Evolutionary conservation across 2,329 filamentous ascomycete genomes (phyloP), one percentile per base, ranked within the genome.

Genomic region (Balansia obtecta): DNA sequence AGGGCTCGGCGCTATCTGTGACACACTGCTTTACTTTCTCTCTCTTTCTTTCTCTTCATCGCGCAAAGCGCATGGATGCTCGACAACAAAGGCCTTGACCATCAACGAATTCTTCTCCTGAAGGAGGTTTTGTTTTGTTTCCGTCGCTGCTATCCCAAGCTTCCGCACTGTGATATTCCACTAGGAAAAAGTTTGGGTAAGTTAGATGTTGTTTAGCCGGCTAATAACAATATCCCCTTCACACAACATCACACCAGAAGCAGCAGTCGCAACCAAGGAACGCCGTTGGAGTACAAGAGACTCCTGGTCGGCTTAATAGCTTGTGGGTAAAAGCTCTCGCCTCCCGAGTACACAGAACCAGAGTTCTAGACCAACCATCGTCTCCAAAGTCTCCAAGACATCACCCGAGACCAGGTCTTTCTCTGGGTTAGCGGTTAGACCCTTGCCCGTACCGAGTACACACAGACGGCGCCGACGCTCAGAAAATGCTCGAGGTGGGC

Each of bases 391-490:
- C n/a, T n/a, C n/a, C n/a, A n/a, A n/a, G n/a, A n/a, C n/a, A n/a
- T n/a, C 41, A 51, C 46, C 49, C 38, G 42, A 22, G 41, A 33
- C n/a, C 41, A 45, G 51, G 45, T 30, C 33, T 20, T 45, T 47
- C 33, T 12, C 48, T 37, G 33, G 33, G 10, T 37, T 12, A 37
- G 34, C 15, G 34, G 34, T 37, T 37, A 57, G 55, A 55, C 52
- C 49, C 52, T 55, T 49, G 46, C 47, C 52, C 49, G 48, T 46
- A 52, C 50, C 27, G 27, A 27, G 27, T 27, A 56, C 46, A 56
- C 46, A 49, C 48, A 50, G 48, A 46, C 48, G 48, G 48, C 32
- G 34, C 48, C 33, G 33, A 46, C 18, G 11, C 12, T 16, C 30
- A 34, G 22, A 34, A 34, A 34, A 34, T 27, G 37, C 37, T 27